Base-by-base conservation (phyloP, 768 basidiomycete species). In the Wakefieldia striispora region DNA sequence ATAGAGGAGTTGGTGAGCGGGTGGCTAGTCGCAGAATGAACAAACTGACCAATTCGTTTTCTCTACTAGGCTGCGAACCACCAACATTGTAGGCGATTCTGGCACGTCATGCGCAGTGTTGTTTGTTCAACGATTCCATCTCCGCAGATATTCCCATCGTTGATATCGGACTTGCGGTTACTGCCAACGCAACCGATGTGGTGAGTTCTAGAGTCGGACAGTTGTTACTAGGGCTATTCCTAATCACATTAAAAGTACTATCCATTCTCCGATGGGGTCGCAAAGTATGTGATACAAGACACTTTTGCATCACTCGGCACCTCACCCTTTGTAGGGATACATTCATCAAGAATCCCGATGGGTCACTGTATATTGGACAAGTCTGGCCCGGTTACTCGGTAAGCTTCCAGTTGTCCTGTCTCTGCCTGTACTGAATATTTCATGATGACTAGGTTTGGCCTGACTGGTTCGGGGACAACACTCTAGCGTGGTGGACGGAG, bases 341-440 rank as follows among this genome's bases (percentile, higher is more conserved):
- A 2, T 90, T 83, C 68, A 76, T 90, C 45, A 86, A 80, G 58
- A 88, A 89, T 61, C 82, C 83, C 0, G 83, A 88, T 60, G 81
- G 80, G 0, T 75, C 81, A 37, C 77, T 83, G 56, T 88, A 85
- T 63, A 67, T 88, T 14, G 88, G 88, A 6, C 74, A 84, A 62
- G 87, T 88, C 5, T 89, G 84, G 86, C 85, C 86, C 10, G 86
- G 86, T 11, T 84, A 79, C 65, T 85, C 84, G 13, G 84, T 82
- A 35, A n/a, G 72, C 59, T n/a, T 26, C 1, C 13, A 34, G 26
- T 0, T 12, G 24, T 14, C 2, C 6, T 5, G 13, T 33, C 14
- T 33, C 14, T 33, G 16, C 6, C 7, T 1, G 16, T 16, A 33
- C 16, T 6, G 16, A 33, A 13, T 5, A 6, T 16, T 33, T 6